Base-by-base conservation (phyloP, 176 grass and related monocot genomes). In the Echinochloa phyllopogon region DNA sequence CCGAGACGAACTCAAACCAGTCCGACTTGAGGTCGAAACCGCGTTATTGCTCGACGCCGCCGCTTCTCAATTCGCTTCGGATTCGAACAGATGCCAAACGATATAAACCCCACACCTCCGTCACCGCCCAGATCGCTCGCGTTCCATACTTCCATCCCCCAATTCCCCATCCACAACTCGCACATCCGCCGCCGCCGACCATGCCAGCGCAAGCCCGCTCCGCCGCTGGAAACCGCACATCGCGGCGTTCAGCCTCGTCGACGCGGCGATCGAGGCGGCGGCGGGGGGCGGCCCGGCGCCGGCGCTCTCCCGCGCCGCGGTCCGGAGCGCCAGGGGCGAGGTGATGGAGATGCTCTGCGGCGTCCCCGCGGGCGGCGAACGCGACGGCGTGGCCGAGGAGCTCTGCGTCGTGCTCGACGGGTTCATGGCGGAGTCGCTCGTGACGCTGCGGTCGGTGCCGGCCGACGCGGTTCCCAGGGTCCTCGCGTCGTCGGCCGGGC, bases 151-250 rank as follows among this genome's bases (percentile, higher is more conserved):
- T 6, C 41, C 5, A 6, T 9, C 42, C 42, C 42, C 5, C 42
- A 6, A 6, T 41, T 7, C 40, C 40, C 40, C 40, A 4, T 41
- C 40, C 40, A 41, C 40, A 41, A 41, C 40, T 41, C 40, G 6
- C 10, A 2, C 57, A 3, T 8, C 2, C 23, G n/a, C n/a, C n/a
- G 2, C 23, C 23, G 7, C 57, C 27, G 27, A 33, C 65, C 76
- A 86, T 86, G 84, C 47, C 23, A 37, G 2, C 50, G 24, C 47
- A 1, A 51, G 55, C 20, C 29, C 29, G 4, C 42, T 86, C 10
- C 66, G 53, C 15, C 65, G 84, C 0, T 79, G 84, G 84, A 86
- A 72, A 75, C 66, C 1, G 1, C 72, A 72, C 66, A 6, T 79
- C 43, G 3, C 21, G 5, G 18, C 33, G 13, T 86, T 86, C 33